These are phyloP conservation scores for Madurella fahalii DNA, from an alignment of 2,329 filamentous ascomycete species.

Conservation along the genomic window DNA sequence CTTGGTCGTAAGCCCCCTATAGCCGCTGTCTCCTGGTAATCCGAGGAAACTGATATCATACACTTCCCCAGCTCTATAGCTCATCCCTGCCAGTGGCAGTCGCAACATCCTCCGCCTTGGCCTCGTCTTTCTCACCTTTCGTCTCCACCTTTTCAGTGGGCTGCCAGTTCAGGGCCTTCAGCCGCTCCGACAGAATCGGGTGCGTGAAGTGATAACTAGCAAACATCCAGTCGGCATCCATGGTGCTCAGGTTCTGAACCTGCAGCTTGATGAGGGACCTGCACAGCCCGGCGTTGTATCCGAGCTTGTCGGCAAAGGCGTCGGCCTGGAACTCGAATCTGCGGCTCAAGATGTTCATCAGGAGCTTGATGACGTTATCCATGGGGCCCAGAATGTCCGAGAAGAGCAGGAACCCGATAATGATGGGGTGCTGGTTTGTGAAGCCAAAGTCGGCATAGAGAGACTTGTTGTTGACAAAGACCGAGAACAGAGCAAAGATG, in stretches of 20 bases:
- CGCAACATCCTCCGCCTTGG: conserved; percentile 40
- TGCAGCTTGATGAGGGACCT: conserved; percentile 93
- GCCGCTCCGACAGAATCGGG: conserved; percentile 87
- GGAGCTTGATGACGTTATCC: conserved; percentile 88
- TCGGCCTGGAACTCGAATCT: conserved; percentile 97
- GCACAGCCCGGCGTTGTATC: conserved; percentile 79
- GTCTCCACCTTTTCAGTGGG: conserved; percentile 48
- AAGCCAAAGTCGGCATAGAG: conserved; percentile 93
- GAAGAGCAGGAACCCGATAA: conserved; percentile 96
- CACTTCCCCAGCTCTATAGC: conserved; percentile 45
- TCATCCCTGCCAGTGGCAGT: conserved; percentile 72
- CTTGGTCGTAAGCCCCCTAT: no score
- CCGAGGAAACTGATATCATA: not conserved
- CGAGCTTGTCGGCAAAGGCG: conserved; percentile 78
- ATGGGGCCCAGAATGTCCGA: conserved; percentile 93
- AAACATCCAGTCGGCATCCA: conserved; percentile 99
- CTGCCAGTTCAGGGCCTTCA: conserved; percentile 87
- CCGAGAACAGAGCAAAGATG: conserved; percentile 92
- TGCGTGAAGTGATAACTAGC: conserved; percentile 98
- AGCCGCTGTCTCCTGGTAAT: no score
- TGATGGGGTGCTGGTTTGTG: conserved; percentile 74
- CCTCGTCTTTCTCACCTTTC: conserved; percentile 34
- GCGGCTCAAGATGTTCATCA: conserved; percentile 93
- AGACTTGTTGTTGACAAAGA: conserved; percentile 93
- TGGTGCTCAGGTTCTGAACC: conserved; percentile 94